Base-by-base conservation (phyloP, 2,329 filamentous ascomycete species). In the Orbilia quercus region DNA sequence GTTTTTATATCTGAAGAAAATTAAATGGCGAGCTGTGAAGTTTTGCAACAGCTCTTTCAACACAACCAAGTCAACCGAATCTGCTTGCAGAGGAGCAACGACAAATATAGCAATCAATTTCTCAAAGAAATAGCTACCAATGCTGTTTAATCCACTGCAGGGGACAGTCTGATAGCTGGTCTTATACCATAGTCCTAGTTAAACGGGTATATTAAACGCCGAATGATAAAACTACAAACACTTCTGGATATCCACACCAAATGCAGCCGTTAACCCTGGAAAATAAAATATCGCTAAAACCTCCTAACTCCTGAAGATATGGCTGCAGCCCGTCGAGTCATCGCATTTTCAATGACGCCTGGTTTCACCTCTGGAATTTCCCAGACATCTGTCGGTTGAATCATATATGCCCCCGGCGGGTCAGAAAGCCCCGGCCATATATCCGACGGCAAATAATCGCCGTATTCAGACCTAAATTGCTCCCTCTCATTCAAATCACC, bases 391-490 rank as follows among this genome's bases (percentile, higher is more conserved):
- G 58, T 69, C 14, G 62, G 70, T 45, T 79, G 45, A 77, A 82
- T 76, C 31, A 78, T 77, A 71, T 77, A 82, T n/a, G 78, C 75
- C 18, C 78, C 75, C 4, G 82, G 82, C 48, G 79, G 77, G 67
- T 80, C 78, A 53, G 79, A 86, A 80, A 95, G 86, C 0, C 89
- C 90, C 0, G 88, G 89, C 92, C 92, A 97, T 20, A 97, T 87
- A 79, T 97, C 92, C 0, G 89, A 89, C 0, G 95, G 95, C 9
- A 99, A 81, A 79, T 88, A 96, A 75, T 96, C 91, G 6, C 92
- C 93, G 11, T 95, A 89, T 45, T 96, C 90, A 25, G 89, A 84
- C 34, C 90, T 86, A 80, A 99, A 98, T 0, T 85, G 83, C 75
- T 96, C 90, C 38, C 95, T 85, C 75, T 92, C 88, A 42, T 84